Evolutionary conservation across 768 basidiomycete species (phyloP), one percentile per base, ranked within the genome.

Genomic region (Pholiota conissans): DNA sequence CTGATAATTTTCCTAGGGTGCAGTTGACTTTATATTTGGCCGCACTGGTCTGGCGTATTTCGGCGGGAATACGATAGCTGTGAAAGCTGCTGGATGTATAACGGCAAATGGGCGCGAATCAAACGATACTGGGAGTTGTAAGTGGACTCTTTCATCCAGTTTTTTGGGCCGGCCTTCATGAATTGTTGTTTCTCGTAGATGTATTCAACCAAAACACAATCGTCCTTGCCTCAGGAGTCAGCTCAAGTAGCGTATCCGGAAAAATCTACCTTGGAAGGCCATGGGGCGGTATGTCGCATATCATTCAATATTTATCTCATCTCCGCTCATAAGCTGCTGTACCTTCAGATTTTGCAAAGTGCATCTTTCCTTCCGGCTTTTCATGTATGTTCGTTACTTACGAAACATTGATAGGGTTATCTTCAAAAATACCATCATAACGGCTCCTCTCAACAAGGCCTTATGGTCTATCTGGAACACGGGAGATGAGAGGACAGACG

Each of bases 1-100:
- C 30, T 8, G 18, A 42, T 3, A 10, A 22, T 14, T 35, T 48
- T 9, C 47, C n/a, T 24, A 81, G 78, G 80, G 80, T 30, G 79
- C 79, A 0, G 70, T 71, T 0, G 80, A 83, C 58, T 83, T 83
- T 58, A 80, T 82, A 47, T 82, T 81, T 56, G 82, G 82, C 11
- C 76, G 74, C 32, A 30, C 46, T 35, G 77, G 76, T 4, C 67
- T 68, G 39, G 79, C 79, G 0, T 82, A 76, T 66, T 82, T 82
- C 52, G 78, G 77, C 13, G 74, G 76, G 0, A 81, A 80, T 56
- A 81, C 79, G 0, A 79, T 83, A 26, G 79, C 71, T 0, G 73
- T 79, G 8, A 73, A 71, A 5, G 78, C 70, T 35, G 65, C 72
- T 30, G 82, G 81, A 5, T 79, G 65, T 48, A 71, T 83, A 27